Base-by-base conservation (phyloP, 257 asterid genomes). In the Gentiana macrophylla region DNA sequence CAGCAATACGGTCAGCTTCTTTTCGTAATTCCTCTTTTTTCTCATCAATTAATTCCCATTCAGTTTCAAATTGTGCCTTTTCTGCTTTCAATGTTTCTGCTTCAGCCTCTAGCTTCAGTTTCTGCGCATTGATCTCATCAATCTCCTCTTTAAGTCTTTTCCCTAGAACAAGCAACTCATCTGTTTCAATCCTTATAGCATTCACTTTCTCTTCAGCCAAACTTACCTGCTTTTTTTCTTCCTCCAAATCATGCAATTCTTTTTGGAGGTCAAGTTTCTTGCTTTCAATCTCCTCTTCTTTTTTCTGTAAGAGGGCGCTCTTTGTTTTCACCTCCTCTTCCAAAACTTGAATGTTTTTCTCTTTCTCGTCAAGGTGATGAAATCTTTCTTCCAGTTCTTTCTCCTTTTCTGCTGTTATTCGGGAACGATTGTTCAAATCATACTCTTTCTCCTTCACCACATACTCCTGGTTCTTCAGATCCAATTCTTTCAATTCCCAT, bases 21-120 rank as follows among this genome's bases (percentile, higher is more conserved):
- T 80, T 85, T 60, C 62, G 72, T 61, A 92, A 71, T 68, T 78
- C 89, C 49, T 70, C 89, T 74, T 95, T 79, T 77, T 92, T 92
- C 72, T 83, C 97, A 73, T 88, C 99, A 55, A 92, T 85, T 49
- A 68, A 67, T 64, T 83, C 95, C 95, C 97, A 92, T 73, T 88
- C 94, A 53, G 84, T 72, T 80, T 92, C 99, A 70, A 92, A 86
- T 62, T 92, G 85, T 45, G 84, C 78, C 76, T 92, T 88, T 77
- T 85, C 94, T 43, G 74, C 80, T 77, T 82, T 77, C 70, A 92
- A 71, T 70, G 48, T 80, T 8, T 88, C 94, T 49, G 85, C 97
- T 68, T 88, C 93, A 13, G 74, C 81, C 68, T 81, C 95, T 54
- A 83, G 74, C 53, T 88, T 89, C 73, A 51, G 77, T 62, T 88